Evolutionary conservation across 495 filamentous ascomycete species (phyloP), one percentile per base, ranked within the genome.

Genomic region (Aspergillus taichungensis): DNA sequence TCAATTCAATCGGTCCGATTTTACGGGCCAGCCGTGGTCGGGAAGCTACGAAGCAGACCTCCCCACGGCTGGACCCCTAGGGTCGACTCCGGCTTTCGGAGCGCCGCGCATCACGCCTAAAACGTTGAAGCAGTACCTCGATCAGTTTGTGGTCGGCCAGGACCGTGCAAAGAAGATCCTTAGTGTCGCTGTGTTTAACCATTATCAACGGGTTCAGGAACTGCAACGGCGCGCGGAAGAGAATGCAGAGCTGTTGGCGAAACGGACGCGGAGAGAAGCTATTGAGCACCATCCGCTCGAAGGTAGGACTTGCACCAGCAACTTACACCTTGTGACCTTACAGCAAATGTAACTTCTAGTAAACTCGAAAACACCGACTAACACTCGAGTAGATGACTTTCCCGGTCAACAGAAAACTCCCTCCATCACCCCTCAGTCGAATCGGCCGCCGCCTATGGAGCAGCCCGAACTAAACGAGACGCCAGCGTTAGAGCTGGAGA

Each of bases 81-180:
- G 66, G 8, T 70, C 78, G 41, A 72, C 77, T 6, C 75, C 77
- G 12, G 66, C 70, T 4, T 67, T 81, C 53, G 85, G 85, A 42
- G 81, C 80, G 8, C 79, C 83, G 13, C 75, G 76, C 37, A 73
- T 94, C 47, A 94, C 88, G n/a, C 88, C 87, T 3, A 79, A 76
- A 47, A 71, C 80, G 46, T 70, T 98, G 52, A 97, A 97, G 66
- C 76, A 87, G 52, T 85, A 95, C 59, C 79, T 97, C 8, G 94
- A 98, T 57, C 84, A 91, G 59, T 97, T 88, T 61, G 91, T 98
- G 6, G 91, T 98, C 6, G 94, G 94, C 14, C 92, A 98, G 60
- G 86, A 94, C 53, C 82, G 87, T 40, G 87, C 92, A n/a, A 98
- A 97, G 75, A 92, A 92, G 61, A 84, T 89, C 18, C 76, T 96